Evolutionary conservation across 352 stramenopile genomes (phyloP), one percentile per base, ranked within the genome.

Genomic region (Globisporangium spiculum): DNA sequence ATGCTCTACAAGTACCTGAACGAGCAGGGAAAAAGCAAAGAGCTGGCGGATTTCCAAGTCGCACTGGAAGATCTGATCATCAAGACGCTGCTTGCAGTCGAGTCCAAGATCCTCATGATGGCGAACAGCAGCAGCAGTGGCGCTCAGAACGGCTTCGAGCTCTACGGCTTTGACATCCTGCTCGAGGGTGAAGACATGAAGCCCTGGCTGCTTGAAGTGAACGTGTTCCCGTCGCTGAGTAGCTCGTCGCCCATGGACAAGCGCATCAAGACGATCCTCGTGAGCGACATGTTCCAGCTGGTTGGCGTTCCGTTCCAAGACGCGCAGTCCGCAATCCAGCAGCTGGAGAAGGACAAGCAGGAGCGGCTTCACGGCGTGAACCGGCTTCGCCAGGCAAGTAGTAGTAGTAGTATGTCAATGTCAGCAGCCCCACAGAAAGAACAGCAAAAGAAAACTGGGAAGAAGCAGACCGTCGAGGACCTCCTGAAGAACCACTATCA

Each of bases 171-270:
- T 70, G 90, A 97, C 60, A 76, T 98, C 2, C 68, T 98, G 1
- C 68, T 97, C 12, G 88, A 97, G 65, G 76, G 80, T 4, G 76
- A 84, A 4, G 68, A 76, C 5, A 80, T 97, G 68, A 80, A 80
- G 52, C 90, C 91, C 6, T 94, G 88, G 78, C 68, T 98, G n/a
- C 75, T 98, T 6, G 92, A 98, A 65, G 90, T 98, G 26, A 98
- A 98, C 63, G 83, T 97, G 14, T 94, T 92, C 24, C 92, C 92
- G 36, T 94, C 87, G 5, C 80, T 98, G 9, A 97, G 82, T 63
- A 93, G 88, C 54, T 91, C 78, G 8, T 94, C 82, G 1, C 82
- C 84, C 4, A 88, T 97, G 75, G 90, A 97, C 72, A 94, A 93
- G 56, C 84, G 79, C 38, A 95, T 97, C 74, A 97, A 97, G 72